Evolutionary conservation across 352 stramenopile species (phyloP).

Genomic region (Thalassiosira exigua): DNA sequence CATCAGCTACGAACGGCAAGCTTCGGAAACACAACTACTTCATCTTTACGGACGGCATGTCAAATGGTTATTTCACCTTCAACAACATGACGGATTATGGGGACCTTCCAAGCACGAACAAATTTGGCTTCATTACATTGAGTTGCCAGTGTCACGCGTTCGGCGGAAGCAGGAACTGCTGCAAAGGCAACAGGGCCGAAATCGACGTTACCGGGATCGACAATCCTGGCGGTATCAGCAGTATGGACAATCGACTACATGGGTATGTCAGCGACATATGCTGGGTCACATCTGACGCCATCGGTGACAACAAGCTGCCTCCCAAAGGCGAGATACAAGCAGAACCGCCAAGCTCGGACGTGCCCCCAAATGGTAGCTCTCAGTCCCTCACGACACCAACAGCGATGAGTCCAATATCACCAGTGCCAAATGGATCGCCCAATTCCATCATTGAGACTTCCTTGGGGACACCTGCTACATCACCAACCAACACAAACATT

Average conservation of each 20-base stretch:
- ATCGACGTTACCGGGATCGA: conserved; percentile 30
- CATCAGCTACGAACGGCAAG: background rate
- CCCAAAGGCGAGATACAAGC: too few species aligned
- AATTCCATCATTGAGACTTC: too few species aligned
- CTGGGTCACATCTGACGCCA: background rate
- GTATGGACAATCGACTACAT: background rate
- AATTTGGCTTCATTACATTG: conserved; percentile 42
- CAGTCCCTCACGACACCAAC: too few species aligned
- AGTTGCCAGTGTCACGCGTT: conserved; percentile 23
- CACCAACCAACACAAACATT: too few species aligned
- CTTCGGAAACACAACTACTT: conserved; percentile 17
- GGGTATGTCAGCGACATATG: background rate
- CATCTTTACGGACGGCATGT: conserved; percentile 37
- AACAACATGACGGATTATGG: conserved; percentile 23
- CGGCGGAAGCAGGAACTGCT: conserved; percentile 26
- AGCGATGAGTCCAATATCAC: too few species aligned
- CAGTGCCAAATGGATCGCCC: too few species aligned
- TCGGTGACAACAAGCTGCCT: background rate
- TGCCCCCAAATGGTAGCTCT: too few species aligned
- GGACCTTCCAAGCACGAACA: conserved; percentile 24
- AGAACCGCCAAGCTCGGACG: too few species aligned
- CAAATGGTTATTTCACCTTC: conserved; percentile 33
- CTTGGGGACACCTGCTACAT: too few species aligned
- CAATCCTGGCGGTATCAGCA: too few species aligned
- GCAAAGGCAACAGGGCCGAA: conserved; percentile 17